A percentile compares a stretch with the other conserved stretches of the same genome.
These are phyloP conservation scores for Whalleya microplaca DNA, from an alignment of 2,329 filamentous ascomycete species.

Conservation along the genomic window DNA sequence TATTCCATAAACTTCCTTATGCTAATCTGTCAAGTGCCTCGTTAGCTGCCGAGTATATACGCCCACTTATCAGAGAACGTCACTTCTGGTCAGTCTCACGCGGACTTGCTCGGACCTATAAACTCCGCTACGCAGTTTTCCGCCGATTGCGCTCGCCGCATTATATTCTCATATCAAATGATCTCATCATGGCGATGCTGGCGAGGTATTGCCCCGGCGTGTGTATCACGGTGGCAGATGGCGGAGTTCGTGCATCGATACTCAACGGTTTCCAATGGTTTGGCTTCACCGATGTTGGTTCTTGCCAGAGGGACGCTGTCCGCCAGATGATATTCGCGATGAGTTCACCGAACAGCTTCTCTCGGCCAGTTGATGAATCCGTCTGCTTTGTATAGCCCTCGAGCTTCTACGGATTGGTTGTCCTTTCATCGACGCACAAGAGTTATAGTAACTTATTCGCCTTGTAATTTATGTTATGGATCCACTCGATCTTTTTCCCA, in stretches of 20 bases:
- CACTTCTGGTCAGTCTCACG: neutral
- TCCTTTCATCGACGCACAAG: neutral
- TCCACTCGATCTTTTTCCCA: neutral
- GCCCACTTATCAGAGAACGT: neutral
- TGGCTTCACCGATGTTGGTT: neutral
- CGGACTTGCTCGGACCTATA: neutral
- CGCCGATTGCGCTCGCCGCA: neutral
- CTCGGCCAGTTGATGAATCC: neutral
- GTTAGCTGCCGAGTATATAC: neutral
- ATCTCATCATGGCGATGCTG: neutral
- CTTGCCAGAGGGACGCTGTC: neutral
- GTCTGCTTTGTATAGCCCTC: neutral
- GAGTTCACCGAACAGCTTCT: constrained; percentile 4
- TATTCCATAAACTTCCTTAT: neutral
- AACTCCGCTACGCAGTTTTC: neutral
- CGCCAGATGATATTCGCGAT: neutral
- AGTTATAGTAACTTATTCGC: neutral
- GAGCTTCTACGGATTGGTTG: neutral
- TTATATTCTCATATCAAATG: neutral
- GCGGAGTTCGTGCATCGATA: constrained; percentile 10
- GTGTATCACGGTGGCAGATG: constrained; percentile 1
- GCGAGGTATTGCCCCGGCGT: neutral
- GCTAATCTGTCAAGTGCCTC: neutral
- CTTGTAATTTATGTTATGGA: neutral
- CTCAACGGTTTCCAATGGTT: neutral